Evolutionary conservation across 2,329 filamentous ascomycete species (phyloP), one percentile per base, ranked within the genome.

Genomic region (Arthrinium phaeospermum): DNA sequence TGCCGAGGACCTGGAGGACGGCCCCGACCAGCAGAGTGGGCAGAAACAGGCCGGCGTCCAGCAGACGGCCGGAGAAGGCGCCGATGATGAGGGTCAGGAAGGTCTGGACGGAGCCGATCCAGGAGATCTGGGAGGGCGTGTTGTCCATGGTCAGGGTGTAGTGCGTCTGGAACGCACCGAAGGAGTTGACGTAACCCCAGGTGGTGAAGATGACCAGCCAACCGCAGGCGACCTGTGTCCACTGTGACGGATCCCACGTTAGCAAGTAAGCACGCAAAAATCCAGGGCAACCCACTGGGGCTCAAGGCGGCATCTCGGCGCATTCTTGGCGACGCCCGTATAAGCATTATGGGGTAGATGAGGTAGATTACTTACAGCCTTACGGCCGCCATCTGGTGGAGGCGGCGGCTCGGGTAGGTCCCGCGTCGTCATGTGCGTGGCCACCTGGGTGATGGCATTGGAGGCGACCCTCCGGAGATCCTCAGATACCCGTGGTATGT

Each of bases 101-200:
- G 1, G 84, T 79, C 68, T 86, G 84, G 0, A 86, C 77, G 19
- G 82, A 83, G 5, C 85, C 84, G 41, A 86, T 85, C 83, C 84
- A 85, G 3, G 84, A 83, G 44, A 86, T 84, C 7, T 80, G 77
- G 0, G 82, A 83, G 1, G 81, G 79, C 0, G 79, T 74, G 34
- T 79, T 76, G 6, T 76, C 71, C 3, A 84, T 76, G 2, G 76
- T 79, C 34, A 80, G 73, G 0, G 79, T 81, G 74, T 86, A 87
- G 73, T 86, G 86, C 22, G 82, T 79, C 71, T 87, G 85, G 71
- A 86, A 87, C 10, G 82, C 80, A 3, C 85, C 85, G 72, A 84
- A 85, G 19, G 80, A 83, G 72, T 86, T 86, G 41, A 85, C 79
- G 57, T 86, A 82, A n/a, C 85, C 85, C 84, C 84, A 85, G 5